A percentile compares a stretch with the other conserved stretches of the same genome.
These are phyloP conservation scores for Populus pruinosa DNA, from an alignment of 345 rosid genomes.

Conservation along the genomic window DNA sequence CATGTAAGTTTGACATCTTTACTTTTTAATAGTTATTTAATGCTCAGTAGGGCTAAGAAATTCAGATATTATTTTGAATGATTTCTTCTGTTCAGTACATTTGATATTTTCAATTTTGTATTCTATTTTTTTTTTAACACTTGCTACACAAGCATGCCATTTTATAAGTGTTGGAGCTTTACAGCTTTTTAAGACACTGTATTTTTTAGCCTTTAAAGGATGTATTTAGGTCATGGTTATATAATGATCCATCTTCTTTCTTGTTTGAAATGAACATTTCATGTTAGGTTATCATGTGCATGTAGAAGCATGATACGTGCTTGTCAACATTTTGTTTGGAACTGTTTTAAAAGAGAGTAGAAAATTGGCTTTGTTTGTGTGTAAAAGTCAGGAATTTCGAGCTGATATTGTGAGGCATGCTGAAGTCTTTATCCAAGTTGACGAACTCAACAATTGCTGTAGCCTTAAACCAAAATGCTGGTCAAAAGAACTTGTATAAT, in stretches of 20 bases:
- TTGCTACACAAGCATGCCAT: not conserved
- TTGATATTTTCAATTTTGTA: not conserved
- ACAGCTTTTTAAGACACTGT: not conserved
- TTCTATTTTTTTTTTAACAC: not conserved
- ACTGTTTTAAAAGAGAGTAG: too few relatives aligned
- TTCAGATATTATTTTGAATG: not conserved
- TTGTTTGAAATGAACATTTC: not conserved
- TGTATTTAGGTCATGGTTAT: not conserved
- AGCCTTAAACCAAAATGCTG: not conserved
- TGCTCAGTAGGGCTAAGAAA: not conserved
- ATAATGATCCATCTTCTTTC: not conserved
- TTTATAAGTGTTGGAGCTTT: not conserved
- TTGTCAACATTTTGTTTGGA: too few relatives aligned
- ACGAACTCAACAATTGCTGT: too few relatives aligned
- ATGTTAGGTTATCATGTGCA: not conserved
- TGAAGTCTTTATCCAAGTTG: too few relatives aligned
- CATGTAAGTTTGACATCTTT: slow-evolving; percentile 58
- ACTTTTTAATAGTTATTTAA: not conserved
- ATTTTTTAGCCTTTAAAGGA: not conserved
- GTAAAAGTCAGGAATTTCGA: too few relatives aligned
- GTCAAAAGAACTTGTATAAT: not conserved
- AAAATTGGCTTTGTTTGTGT: too few relatives aligned
- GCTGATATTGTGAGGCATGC: too few relatives aligned
- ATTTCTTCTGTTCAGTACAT: not conserved
- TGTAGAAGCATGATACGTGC: too few relatives aligned